These are phyloP conservation scores for Xylaria multiplex DNA, from an alignment of 2,329 filamentous ascomycete species.

Conservation along the genomic window DNA sequence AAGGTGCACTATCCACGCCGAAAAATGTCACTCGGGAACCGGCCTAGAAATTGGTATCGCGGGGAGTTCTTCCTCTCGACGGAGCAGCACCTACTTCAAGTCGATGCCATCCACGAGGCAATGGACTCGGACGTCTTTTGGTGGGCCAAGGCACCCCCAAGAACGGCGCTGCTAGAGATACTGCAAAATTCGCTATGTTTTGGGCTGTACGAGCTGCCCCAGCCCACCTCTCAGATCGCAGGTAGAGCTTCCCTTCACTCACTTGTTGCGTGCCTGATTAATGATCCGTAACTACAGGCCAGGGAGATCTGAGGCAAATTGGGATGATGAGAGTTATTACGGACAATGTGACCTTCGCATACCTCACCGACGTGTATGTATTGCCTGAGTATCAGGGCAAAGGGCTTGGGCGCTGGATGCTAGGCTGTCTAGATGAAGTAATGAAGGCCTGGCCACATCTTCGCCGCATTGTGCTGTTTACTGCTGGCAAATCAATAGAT, in stretches of 20 bases:
- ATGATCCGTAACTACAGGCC: conserved; percentile 34
- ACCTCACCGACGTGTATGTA: conserved; percentile 69
- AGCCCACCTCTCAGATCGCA: conserved; percentile 48
- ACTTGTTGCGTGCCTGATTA: conserved; percentile 6
- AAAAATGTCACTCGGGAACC: conserved; percentile 42
- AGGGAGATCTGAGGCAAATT: conserved; percentile 50
- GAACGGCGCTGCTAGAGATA: conserved; percentile 60
- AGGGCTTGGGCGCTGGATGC: conserved; percentile 65
- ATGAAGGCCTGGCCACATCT: conserved; percentile 60
- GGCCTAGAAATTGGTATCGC: conserved; percentile 58
- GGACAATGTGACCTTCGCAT: conserved; percentile 74
- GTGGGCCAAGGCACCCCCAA: conserved; percentile 66
- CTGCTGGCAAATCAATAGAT: conserved; percentile 49
- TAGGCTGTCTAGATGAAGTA: conserved; percentile 61
- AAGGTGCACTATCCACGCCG: not conserved
- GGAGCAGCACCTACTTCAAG: conserved; percentile 64
- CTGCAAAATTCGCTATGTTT: conserved; percentile 69
- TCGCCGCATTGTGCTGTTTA: conserved; percentile 67
- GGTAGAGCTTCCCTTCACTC: conserved; percentile 39
- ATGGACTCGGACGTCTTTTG: conserved; percentile 68
- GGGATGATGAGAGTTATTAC: conserved; percentile 73
- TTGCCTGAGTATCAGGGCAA: conserved; percentile 59
- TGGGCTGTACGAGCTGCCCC: conserved; percentile 61
- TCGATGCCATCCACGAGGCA: conserved; percentile 63
- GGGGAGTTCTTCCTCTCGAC: conserved; percentile 70